Evolutionary conservation across 768 basidiomycete species (phyloP).

Genomic region (Termitomyces heimii): DNA sequence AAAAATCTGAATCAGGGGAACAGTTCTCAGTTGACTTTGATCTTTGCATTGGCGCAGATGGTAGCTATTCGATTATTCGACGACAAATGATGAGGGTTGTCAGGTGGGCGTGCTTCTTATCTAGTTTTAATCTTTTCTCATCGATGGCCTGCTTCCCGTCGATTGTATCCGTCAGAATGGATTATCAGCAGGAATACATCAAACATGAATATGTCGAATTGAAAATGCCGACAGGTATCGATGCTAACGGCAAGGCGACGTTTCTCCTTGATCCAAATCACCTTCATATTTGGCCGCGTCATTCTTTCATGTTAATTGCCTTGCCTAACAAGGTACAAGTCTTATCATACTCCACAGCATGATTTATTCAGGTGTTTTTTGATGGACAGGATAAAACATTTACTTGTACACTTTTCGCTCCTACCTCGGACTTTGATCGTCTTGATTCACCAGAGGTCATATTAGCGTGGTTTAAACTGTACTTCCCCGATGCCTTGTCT

Average conservation of each 20-base stretch:
- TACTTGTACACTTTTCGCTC: constrained; percentile 95
- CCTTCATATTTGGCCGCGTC: constrained; percentile 98
- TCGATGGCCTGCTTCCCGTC: constrained; percentile 22
- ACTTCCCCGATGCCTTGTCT: constrained; percentile 86
- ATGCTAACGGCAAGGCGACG: constrained; percentile 50
- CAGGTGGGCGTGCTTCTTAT: constrained; percentile 50
- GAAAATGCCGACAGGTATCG: constrained; percentile 81
- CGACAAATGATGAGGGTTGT: constrained; percentile 94
- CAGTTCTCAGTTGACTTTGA: constrained; percentile 54
- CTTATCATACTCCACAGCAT: constrained; percentile 14
- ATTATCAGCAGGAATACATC: constrained; percentile 94
- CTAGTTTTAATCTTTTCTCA: constrained; percentile 22
- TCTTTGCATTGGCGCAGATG: constrained; percentile 89
- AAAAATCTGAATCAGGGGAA: constrained; percentile 35
- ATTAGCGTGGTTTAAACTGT: constrained; percentile 68
- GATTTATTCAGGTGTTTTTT: constrained; percentile 19
- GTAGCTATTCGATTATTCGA: constrained; percentile 87
- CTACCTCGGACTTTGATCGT: constrained; percentile 67
- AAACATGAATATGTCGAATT: constrained; percentile 95
- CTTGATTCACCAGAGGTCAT: constrained; percentile 53
- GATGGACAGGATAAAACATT: constrained; percentile 84
- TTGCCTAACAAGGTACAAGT: constrained; percentile 90
- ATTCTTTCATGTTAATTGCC: constrained; percentile 99
- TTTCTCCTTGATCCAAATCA: constrained; percentile 92
- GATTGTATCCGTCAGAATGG: constrained; percentile 57